Evolutionary conservation across 257 asterid species (phyloP), one percentile per base, ranked within the genome.

Genomic region (Rauvolfia tetraphylla): DNA sequence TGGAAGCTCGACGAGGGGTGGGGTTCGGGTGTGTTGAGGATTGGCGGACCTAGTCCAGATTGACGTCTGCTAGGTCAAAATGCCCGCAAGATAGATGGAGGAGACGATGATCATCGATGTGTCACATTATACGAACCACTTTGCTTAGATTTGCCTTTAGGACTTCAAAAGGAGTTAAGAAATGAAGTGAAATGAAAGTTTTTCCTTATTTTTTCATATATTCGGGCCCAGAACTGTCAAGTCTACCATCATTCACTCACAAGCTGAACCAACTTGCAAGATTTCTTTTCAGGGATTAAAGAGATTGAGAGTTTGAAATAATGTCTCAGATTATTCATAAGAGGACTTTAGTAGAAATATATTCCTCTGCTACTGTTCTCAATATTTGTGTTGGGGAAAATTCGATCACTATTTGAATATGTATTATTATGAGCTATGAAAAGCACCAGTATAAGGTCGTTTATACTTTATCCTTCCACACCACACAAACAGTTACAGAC

Each of bases 181-280:
- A 34, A 38, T 23, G 14, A 33, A 72, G 18, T 49, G 31, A 20
- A 31, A 75, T 14, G 18, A 61, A 62, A 44, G 38, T 33, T 62
- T 5, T 7, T 31, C n/a, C 4, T 63, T 17, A 5, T 33, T 34
- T 31, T 34, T 65, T 38, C 42, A 67, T 22, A 67, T 67, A 25
- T 76, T 67, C 38, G 79, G 79, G 74, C 74, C 79, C 74, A 38
- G 22, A 53, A 66, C 33, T 76, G 67, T 67, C 74, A 25, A 25
- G 15, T 67, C 74, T 25, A 53, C 56, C 58, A 53, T 49, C 73
- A 38, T 33, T 39, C 62, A 34, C 44, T 51, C 58, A 12, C 25
- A 17, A 67, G 2, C 56, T 56, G 68, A 78, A 72, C 79, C 74
- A 67, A 66, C 75, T 66, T 67, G 79, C 69, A 41, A 14, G 63